A percentile compares a stretch with the other conserved stretches of the same genome.
Evolutionary conservation across 1,284 basidiomycete species (phyloP).

Genomic region (Ustilago nuda): DNA sequence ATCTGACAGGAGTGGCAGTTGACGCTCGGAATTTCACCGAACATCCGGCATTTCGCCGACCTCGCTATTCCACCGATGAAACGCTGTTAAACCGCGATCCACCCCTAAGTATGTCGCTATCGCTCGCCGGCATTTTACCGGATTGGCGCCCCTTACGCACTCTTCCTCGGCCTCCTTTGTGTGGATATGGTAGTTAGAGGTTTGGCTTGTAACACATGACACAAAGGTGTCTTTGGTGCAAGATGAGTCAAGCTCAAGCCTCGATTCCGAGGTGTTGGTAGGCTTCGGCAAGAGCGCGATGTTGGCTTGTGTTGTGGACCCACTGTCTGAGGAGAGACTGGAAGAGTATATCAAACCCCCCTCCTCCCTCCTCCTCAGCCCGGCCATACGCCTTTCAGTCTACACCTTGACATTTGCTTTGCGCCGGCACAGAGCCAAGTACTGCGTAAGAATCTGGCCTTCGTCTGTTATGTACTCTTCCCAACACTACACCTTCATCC

Average conservation of each 20-base stretch:
- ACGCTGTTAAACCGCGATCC: background rate
- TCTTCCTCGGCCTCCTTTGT: background rate
- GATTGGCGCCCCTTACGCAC: background rate
- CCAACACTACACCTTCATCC: slow-evolving; percentile 6
- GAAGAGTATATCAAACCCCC: slow-evolving; percentile 12
- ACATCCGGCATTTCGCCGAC: slow-evolving; percentile 3
- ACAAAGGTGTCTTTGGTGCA: background rate
- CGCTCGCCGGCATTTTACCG: background rate
- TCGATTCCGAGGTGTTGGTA: background rate
- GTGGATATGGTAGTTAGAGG: too few relatives aligned
- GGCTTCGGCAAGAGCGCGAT: background rate
- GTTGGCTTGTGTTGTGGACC: slow-evolving; percentile 7
- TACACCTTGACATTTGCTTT: background rate
- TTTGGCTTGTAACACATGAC: background rate
- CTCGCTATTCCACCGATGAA: background rate
- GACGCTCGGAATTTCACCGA: background rate
- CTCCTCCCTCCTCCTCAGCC: too few relatives aligned
- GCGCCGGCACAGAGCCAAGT: background rate
- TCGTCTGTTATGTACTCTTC: slow-evolving; percentile 7
- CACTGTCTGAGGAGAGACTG: background rate
- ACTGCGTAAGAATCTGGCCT: background rate
- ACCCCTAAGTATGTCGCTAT: too few relatives aligned
- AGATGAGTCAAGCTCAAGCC: background rate
- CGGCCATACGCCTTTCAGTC: background rate
- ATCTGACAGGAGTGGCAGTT: background rate